Evolutionary conservation across 139 green algal species (phyloP).

Genomic region (Mesostigma viride): DNA sequence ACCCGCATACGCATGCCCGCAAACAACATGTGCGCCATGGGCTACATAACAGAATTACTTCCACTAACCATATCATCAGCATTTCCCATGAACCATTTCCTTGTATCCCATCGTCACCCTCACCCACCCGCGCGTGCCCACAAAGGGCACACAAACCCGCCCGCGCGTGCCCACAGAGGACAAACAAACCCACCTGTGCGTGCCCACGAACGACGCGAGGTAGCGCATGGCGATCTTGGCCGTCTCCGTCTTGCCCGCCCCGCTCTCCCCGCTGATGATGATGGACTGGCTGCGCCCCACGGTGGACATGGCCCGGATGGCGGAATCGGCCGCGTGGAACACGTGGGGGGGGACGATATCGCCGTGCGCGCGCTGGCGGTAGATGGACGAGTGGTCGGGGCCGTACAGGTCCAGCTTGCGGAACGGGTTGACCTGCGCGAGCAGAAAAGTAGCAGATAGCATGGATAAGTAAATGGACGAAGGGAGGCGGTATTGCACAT

Average conservation of each 20-base stretch:
- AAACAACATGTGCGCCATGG: too few species aligned
- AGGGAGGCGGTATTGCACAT: too few species aligned
- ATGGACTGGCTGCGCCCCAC: slow-evolving; percentile 33
- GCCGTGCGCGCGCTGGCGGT: slow-evolving; percentile 29
- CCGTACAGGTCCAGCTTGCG: slow-evolving; percentile 61
- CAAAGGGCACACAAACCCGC: too few species aligned
- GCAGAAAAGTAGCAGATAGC: too few species aligned
- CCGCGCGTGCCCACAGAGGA: too few species aligned
- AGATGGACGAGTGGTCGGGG: not conserved
- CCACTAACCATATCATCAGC: slow-evolving; percentile 36
- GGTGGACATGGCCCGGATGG: slow-evolving; percentile 57
- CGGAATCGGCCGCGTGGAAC: slow-evolving; percentile 62
- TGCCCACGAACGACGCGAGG: slow-evolving; percentile 6
- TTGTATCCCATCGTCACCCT: too few species aligned
- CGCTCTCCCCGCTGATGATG: slow-evolving; percentile 35
- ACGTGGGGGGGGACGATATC: slow-evolving; percentile 55
- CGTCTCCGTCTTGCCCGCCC: slow-evolving; percentile 38
- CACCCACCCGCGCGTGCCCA: too few species aligned
- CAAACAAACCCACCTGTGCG: not conserved
- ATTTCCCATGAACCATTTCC: too few species aligned
- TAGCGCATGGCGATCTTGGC: slow-evolving; percentile 66
- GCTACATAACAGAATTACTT: too few species aligned
- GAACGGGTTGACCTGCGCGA: slow-evolving; percentile 14
- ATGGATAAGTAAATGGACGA: too few species aligned
- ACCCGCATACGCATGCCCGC: too few species aligned